Evolutionary conservation across 2,329 filamentous ascomycete genomes (phyloP).

Genomic region (Paraconiothyrium brasiliense): DNA sequence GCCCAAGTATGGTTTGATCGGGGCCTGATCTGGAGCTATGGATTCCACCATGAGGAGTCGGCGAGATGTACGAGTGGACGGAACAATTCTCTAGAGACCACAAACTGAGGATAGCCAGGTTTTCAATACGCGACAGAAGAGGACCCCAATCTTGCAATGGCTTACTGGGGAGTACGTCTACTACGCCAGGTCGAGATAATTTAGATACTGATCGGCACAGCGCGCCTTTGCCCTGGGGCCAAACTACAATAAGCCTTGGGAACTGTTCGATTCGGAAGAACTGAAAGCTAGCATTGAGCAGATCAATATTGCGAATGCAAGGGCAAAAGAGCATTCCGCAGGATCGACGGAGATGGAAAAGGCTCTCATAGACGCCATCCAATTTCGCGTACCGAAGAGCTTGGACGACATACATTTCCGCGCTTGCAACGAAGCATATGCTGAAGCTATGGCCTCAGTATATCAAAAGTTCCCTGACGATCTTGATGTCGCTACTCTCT

Average conservation of each 20-base stretch:
- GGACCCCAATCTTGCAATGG: constrained; percentile 68
- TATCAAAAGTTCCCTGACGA: constrained; percentile 64
- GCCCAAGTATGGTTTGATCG: constrained; percentile 76
- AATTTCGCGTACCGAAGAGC: constrained; percentile 53
- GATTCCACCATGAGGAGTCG: constrained; percentile 80
- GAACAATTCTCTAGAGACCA: too few species aligned
- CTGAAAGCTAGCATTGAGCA: constrained; percentile 60
- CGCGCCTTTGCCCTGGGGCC: constrained; percentile 74
- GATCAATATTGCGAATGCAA: constrained; percentile 57
- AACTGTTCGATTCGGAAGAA: constrained; percentile 71
- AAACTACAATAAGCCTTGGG: constrained; percentile 84
- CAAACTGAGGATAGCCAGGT: constrained; percentile 16
- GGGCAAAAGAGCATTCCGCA: constrained; percentile 54
- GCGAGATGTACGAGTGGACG: constrained; percentile 56
- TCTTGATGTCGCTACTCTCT: constrained; percentile 71
- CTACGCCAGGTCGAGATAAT: background rate
- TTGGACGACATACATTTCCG: constrained; percentile 55
- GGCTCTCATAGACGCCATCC: constrained; percentile 70
- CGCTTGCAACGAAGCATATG: constrained; percentile 68
- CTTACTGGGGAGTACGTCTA: constrained; percentile 67
- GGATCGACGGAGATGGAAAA: constrained; percentile 63
- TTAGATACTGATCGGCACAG: constrained; percentile 48
- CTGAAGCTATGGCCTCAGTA: constrained; percentile 67
- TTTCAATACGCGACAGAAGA: constrained; percentile 67
- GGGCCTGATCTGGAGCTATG: constrained; percentile 77